These are phyloP conservation scores for Tulasnella sp. DNA, from an alignment of 768 basidiomycete species.

Conservation along the genomic window DNA sequence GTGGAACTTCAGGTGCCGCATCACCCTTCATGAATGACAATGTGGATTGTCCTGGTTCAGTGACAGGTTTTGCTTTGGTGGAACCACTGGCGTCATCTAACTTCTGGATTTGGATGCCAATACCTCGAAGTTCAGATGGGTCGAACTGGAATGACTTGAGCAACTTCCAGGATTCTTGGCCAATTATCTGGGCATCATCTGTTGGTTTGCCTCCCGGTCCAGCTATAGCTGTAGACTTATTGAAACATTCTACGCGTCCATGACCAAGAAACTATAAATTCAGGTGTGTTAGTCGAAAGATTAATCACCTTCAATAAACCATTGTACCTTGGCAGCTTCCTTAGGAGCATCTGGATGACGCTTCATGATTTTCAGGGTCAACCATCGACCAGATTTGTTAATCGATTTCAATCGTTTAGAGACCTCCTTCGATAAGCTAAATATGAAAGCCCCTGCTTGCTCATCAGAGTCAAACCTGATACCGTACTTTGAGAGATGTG, in stretches of 20 bases:
- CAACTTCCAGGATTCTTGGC: conserved; percentile 61
- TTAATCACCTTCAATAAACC: not conserved
- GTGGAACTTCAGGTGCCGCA: not conserved
- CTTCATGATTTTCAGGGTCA: conserved; percentile 83
- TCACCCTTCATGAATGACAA: conserved; percentile 40
- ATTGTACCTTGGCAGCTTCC: conserved; percentile 82
- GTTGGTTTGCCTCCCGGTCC: conserved; percentile 56
- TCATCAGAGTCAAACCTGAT: conserved; percentile 79
- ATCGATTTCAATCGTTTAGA: conserved; percentile 53
- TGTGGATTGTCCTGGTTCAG: conserved; percentile 39
- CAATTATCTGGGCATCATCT: conserved; percentile 57
- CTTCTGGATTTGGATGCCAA: conserved; percentile 85
- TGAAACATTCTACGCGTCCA: conserved; percentile 71
- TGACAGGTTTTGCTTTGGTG: conserved; percentile 13
- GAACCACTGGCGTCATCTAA: conserved; percentile 43
- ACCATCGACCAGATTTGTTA: conserved; percentile 52
- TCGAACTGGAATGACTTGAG: conserved; percentile 63
- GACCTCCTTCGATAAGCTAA: conserved; percentile 66
- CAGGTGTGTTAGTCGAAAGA: conserved; percentile 4
- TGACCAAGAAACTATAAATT: conserved; percentile 72
- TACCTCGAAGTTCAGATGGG: conserved; percentile 75
- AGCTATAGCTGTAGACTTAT: conserved; percentile 50
- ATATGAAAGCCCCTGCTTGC: conserved; percentile 68
- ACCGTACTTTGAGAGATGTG: conserved; percentile 54
- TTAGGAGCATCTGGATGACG: conserved; percentile 74